Percentiles rank a stretch among this genome's conserved stretches.
Conservation (phyloP, 2,329 filamentous ascomycete genomes). For the Colletotrichum kahawae region DNA sequence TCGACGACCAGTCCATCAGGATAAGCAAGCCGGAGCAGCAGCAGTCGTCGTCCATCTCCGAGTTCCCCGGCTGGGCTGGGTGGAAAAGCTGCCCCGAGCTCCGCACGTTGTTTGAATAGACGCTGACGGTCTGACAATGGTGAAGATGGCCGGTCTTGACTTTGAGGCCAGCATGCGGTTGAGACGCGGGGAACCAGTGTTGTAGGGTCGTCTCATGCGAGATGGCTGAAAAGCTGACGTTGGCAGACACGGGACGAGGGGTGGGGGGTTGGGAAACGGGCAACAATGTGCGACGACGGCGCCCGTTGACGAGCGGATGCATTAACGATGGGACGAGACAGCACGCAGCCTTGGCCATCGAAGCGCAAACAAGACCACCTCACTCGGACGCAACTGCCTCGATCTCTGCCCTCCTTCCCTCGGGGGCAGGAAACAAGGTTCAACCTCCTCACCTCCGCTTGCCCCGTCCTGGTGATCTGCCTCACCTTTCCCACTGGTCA, state of each 20-base stretch:
- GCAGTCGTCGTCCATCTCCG: neutral
- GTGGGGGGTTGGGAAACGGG: neutral
- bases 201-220: neutral
- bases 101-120: neutral
- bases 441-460: neutral
- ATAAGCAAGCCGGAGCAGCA: neutral
- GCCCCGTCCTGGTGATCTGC: neutral
- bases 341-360: neutral
- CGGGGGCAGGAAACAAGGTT: neutral
- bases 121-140: neutral
- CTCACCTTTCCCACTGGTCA: neutral
- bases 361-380: neutral
- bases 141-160: conserved; percentile 1
- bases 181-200: conserved; percentile 5
- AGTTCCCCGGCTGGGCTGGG: neutral
- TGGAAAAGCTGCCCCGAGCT: neutral
- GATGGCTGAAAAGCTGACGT: conserved; percentile 7
- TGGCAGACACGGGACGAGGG: conserved; percentile 6
- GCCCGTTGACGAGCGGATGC: conserved; percentile 1
- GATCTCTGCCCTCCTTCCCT: neutral
- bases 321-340: neutral
- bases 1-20: neutral
- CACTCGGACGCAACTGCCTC: neutral
- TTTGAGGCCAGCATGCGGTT: conserved; percentile 8
- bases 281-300: neutral